These are phyloP conservation scores for Sugiyamaella qingdaonensis DNA, from an alignment of 805 yeast genomes.

Conservation along the genomic window DNA sequence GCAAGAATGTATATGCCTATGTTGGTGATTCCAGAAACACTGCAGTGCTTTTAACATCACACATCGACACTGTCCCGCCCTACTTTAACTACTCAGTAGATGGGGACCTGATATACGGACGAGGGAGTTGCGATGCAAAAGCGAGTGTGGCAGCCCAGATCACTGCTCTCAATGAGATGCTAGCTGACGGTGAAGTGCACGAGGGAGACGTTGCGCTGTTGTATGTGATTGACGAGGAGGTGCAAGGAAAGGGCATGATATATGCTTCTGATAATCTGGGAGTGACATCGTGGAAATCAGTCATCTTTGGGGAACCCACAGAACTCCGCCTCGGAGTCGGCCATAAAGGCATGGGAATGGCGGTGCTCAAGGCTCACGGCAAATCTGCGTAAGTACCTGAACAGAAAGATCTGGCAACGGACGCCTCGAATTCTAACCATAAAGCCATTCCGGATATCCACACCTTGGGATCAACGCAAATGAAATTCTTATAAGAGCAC, in stretches of 20 bases:
- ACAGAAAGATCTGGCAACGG: conserved; percentile 48
- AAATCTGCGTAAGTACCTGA: conserved; percentile 37
- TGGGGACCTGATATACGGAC: conserved; percentile 51
- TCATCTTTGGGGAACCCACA: conserved; percentile 73
- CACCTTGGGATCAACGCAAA: conserved; percentile 62
- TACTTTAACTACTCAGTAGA: conserved; percentile 46
- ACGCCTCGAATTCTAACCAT: not conserved
- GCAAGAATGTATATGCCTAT: conserved; percentile 58
- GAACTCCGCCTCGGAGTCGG: conserved; percentile 65
- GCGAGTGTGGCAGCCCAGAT: conserved; percentile 64
- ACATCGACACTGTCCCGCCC: conserved; percentile 72
- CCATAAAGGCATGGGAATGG: conserved; percentile 56
- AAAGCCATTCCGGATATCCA: conserved; percentile 62
- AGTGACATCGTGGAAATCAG: conserved; percentile 50
- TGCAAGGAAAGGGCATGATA: conserved; percentile 61
- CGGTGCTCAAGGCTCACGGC: conserved; percentile 45
- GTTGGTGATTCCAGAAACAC: conserved; percentile 43
- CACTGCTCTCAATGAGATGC: conserved; percentile 47
- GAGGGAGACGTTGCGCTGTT: conserved; percentile 57
- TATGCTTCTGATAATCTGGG: conserved; percentile 39
- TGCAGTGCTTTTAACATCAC: conserved; percentile 53
- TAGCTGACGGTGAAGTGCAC: conserved; percentile 40
- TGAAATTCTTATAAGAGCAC: conserved; percentile 48
- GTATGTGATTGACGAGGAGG: conserved; percentile 69
- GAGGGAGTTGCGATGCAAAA: conserved; percentile 72